Evolutionary conservation across 2,329 filamentous ascomycete genomes (phyloP), one percentile per base, ranked within the genome.

Genomic region (Pseudogymnoascus sp.): DNA sequence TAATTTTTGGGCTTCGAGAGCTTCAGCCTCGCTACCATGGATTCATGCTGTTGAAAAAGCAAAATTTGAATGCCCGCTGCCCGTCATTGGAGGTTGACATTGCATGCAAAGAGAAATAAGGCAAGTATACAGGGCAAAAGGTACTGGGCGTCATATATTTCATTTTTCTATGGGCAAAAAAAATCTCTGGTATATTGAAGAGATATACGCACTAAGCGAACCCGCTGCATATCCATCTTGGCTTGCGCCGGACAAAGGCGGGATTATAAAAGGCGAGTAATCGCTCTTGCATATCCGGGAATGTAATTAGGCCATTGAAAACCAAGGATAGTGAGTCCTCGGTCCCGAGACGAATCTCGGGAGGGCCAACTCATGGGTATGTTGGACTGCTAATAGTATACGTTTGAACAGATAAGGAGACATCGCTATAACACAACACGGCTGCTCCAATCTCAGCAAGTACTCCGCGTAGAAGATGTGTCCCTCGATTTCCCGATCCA

Each of bases 181-280:
- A n/a, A 48, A 4, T 29, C 25, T 48, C 9, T 58, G n/a, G 18
- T 5, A 7, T 8, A 27, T 39, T 31, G 9, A 59, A 59, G 58
- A 59, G 58, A 59, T 59, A 59, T 59, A 59, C 58, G 58, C 58
- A 59, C 58, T 59, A 59, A 59, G 58, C 58, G 58, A 59, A 59
- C 58, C 58, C 8, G 58, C 58, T 37, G 58, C 58, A 59, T 33
- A 33, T 59, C 58, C 33, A 55, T 55, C 37, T 40, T 59, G 58
- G 33, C 33, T 59, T 37, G 15, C 33, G 33, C 33, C 58, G 58
- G 58, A 39, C 58, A 59, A 40, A 59, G 58, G 58, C 58, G 21
- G 58, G 58, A 59, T 59, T 59, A 59, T 59, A 59, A 59, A 59
- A 59, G 58, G 58, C 58, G 58, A 36, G 21, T 27, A 33, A 58